Evolutionary conservation across 2,329 filamentous ascomycete species (phyloP).

Genomic region (Epichloe typhina): DNA sequence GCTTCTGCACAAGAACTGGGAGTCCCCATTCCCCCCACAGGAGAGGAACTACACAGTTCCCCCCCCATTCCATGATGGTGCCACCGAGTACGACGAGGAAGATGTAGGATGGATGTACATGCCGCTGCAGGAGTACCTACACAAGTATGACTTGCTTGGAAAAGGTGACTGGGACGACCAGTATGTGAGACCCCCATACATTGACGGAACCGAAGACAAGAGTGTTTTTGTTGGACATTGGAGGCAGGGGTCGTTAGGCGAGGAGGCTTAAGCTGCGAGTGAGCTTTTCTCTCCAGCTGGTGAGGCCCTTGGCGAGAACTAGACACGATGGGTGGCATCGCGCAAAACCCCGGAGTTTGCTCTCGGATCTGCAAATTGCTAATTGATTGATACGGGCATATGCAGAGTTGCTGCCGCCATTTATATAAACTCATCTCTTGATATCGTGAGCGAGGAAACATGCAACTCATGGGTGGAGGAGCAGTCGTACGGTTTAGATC

Average conservation of each 20-base stretch:
- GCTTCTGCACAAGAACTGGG: neutral
- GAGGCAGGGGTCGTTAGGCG: neutral
- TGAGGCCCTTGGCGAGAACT: too few species aligned
- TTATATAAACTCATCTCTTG: too few species aligned
- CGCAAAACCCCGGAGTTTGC: too few species aligned
- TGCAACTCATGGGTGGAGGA: too few species aligned
- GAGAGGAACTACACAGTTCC: neutral
- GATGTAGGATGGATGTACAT: constrained; percentile 1
- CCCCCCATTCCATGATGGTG: neutral
- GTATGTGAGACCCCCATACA: neutral
- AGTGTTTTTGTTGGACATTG: neutral
- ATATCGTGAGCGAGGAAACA: too few species aligned
- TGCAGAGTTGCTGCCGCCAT: too few species aligned
- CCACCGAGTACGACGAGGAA: neutral
- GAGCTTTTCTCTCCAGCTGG: neutral
- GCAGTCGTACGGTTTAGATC: too few species aligned
- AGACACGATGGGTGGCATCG: too few species aligned
- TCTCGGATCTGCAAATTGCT: too few species aligned
- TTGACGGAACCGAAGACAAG: neutral
- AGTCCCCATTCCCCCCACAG: neutral
- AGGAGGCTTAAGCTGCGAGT: neutral
- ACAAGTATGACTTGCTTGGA: neutral
- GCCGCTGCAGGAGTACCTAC: neutral
- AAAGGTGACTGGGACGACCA: neutral
- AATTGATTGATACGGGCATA: too few species aligned